Evolutionary conservation across 768 basidiomycete species (phyloP), one percentile per base, ranked within the genome.

Genomic region (Leucosporidium creatinivorum): DNA sequence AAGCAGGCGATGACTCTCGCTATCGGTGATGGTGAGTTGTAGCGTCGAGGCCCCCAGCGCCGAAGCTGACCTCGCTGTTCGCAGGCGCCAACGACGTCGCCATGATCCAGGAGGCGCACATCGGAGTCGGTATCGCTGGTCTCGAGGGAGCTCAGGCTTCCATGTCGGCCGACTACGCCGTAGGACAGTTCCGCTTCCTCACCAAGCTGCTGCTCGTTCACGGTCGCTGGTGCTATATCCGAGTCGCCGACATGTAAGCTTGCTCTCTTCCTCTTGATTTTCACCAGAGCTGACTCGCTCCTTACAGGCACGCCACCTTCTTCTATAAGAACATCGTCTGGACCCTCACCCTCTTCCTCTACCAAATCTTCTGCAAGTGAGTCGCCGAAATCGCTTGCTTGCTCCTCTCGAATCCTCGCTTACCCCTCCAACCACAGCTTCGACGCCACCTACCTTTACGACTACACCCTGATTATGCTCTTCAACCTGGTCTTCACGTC

Each of bases 41-140:
- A 17, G 18, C 26, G 31, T 19, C 56, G 63, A 6, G 8, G 10
- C 58, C 21, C 33, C 4, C 17, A 17, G 9, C n/a, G 57, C 23
- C 12, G 8, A 19, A 18, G 57, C 57, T 36, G 23, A 58, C 19
- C 9, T 13, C 21, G 23, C 19, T 44, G 21, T 30, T n/a, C 30
- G 10, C 47, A 76, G 80, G 70, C 47, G 94, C 94, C 21, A 98
- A 98, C 76, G 94, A 98, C 76, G 94, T 98, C 28, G 93, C 93
- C 9, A 98, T 98, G 94, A 98, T 98, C 66, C 94, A 98, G 77
- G 94, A 94, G 75, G 94, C 94, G n/a, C 93, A 98, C 77, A 88
- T 98, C 72, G 94, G 94, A 4, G 91, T 93, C 75, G 94, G 94
- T 26, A 81, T 98, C 31, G 85, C 91, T 73, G 94, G 94, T 55